Percentiles rank a stretch among this genome's conserved stretches.
Evolutionary conservation across 176 grass and related monocot genomes (phyloP).

Genomic region (Oryza australiensis): DNA sequence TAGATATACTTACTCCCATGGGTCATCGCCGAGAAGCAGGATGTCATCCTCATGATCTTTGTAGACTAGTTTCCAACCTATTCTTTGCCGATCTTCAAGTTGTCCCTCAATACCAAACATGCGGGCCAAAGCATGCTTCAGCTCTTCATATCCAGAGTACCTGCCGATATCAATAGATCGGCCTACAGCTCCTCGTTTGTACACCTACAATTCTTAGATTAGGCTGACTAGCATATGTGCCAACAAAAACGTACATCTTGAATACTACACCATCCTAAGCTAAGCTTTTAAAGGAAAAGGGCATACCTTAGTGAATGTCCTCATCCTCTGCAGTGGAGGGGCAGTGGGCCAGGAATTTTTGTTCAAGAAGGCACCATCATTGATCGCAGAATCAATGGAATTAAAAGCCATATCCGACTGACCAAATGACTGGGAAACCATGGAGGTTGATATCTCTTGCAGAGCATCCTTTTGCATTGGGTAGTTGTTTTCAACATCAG

Average conservation of each 20-base stretch:
- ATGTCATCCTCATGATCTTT: constrained; percentile 93
- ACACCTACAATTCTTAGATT: constrained; percentile 65
- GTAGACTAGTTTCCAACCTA: constrained; percentile 99
- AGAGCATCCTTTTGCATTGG: constrained; percentile 71
- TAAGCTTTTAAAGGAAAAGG: constrained; percentile 24
- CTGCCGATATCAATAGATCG: constrained; percentile 86
- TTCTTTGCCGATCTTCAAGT: constrained; percentile 84
- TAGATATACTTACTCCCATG: constrained; percentile 89
- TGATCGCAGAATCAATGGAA: constrained; percentile 94
- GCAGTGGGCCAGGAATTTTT: constrained; percentile 68
- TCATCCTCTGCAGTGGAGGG: constrained; percentile 68
- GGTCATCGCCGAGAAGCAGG: constrained; percentile 91
- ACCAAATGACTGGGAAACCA: constrained; percentile 98
- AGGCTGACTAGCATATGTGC: constrained; percentile 18
- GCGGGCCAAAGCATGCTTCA: constrained; percentile 90
- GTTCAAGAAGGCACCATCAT: constrained; percentile 76
- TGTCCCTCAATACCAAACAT: constrained; percentile 99
- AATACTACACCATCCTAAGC: constrained; percentile 5
- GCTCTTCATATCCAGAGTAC: constrained; percentile 83
- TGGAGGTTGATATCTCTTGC: constrained; percentile 93
- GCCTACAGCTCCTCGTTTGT: constrained; percentile 96
- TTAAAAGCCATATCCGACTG: constrained; percentile 92
- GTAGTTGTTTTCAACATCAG: constrained; percentile 67
- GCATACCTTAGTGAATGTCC: constrained; percentile 95
- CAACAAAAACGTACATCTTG: constrained; percentile 17